These are phyloP conservation scores for Gossypium bickii DNA, from an alignment of 345 rosid genomes.

Conservation along the genomic window DNA sequence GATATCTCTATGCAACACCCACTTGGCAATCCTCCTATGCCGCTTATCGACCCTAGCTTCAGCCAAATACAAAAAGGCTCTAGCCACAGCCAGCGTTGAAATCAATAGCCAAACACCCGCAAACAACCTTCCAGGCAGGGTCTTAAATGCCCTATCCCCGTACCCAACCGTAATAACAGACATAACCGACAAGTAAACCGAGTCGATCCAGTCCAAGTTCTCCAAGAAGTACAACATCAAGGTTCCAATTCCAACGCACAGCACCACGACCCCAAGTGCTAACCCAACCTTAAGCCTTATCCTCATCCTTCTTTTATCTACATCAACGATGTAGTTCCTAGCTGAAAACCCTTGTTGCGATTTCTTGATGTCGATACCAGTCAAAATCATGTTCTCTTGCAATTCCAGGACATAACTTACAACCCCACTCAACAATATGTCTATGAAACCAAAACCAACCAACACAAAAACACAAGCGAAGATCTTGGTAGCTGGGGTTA, in stretches of 20 bases:
- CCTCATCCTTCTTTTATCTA: slow-evolving; percentile 74
- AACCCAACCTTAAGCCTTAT: slow-evolving; percentile 64
- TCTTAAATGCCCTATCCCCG: slow-evolving; percentile 61
- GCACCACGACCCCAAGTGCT: slow-evolving; percentile 61
- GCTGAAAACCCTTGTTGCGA: slow-evolving; percentile 33
- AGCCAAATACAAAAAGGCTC: slow-evolving; percentile 63
- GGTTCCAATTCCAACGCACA: slow-evolving; percentile 53
- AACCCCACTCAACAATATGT: slow-evolving; percentile 55
- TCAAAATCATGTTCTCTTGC: slow-evolving; percentile 57
- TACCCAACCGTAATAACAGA: slow-evolving; percentile 75
- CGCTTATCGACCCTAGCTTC: slow-evolving; percentile 64
- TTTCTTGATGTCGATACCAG: slow-evolving; percentile 36
- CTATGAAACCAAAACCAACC: slow-evolving; percentile 67
- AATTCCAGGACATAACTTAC: slow-evolving; percentile 60
- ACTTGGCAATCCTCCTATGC: slow-evolving; percentile 56
- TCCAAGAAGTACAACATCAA: slow-evolving; percentile 52
- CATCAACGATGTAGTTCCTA: slow-evolving; percentile 49
- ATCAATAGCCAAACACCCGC: slow-evolving; percentile 65
- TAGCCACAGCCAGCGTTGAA: slow-evolving; percentile 66
- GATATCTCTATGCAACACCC: slow-evolving; percentile 56
- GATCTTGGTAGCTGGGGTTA: slow-evolving; percentile 51
- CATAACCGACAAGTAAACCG: slow-evolving; percentile 73
- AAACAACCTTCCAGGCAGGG: slow-evolving; percentile 53
- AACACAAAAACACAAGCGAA: slow-evolving; percentile 66
- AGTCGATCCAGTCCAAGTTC: slow-evolving; percentile 47